A percentile compares a stretch with the other conserved stretches of the same genome.
These are phyloP conservation scores for Schwanniomyces etchellsii DNA, from an alignment of 1,139 yeast genomes.

Conservation along the genomic window DNA sequence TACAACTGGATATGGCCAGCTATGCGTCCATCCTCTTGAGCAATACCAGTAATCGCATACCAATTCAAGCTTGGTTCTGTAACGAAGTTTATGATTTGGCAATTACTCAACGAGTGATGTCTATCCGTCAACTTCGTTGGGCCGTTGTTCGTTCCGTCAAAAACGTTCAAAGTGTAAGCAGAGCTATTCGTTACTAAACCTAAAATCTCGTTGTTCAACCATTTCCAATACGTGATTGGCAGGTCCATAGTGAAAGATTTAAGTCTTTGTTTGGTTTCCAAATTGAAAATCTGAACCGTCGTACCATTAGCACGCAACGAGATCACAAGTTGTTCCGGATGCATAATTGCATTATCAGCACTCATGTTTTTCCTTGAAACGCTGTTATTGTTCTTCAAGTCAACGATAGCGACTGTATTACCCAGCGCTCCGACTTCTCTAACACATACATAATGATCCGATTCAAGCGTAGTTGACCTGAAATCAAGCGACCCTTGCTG, in stretches of 20 bases:
- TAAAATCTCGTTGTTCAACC: conserved; percentile 70
- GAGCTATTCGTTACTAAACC: conserved; percentile 82
- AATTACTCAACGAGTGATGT: conserved; percentile 71
- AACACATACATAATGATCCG: conserved; percentile 84
- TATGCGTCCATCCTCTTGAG: conserved; percentile 90
- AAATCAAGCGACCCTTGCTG: conserved; percentile 83
- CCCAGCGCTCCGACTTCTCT: conserved; percentile 75
- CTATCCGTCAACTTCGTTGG: conserved; percentile 80
- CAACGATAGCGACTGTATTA: conserved; percentile 88
- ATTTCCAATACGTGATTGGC: conserved; percentile 93
- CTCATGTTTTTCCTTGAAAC: conserved; percentile 86
- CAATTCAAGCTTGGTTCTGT: conserved; percentile 80
- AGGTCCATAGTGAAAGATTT: conserved; percentile 83
- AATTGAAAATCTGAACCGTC: conserved; percentile 88
- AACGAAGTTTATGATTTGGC: conserved; percentile 88
- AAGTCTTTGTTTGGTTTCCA: conserved; percentile 81
- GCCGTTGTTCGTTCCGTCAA: conserved; percentile 72
- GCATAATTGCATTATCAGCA: conserved; percentile 97
- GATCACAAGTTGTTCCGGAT: conserved; percentile 81
- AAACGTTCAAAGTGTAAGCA: conserved; percentile 76
- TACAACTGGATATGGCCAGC: conserved; percentile 95
- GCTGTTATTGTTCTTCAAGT: conserved; percentile 70
- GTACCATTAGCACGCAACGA: conserved; percentile 96
- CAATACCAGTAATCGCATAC: conserved; percentile 94
- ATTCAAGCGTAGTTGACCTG: conserved; percentile 89